Percentiles rank a stretch among this genome's conserved stretches.
These are phyloP conservation scores for Nyssa sinensis DNA, from an alignment of 148 eudicot genomes.

Conservation along the genomic window DNA sequence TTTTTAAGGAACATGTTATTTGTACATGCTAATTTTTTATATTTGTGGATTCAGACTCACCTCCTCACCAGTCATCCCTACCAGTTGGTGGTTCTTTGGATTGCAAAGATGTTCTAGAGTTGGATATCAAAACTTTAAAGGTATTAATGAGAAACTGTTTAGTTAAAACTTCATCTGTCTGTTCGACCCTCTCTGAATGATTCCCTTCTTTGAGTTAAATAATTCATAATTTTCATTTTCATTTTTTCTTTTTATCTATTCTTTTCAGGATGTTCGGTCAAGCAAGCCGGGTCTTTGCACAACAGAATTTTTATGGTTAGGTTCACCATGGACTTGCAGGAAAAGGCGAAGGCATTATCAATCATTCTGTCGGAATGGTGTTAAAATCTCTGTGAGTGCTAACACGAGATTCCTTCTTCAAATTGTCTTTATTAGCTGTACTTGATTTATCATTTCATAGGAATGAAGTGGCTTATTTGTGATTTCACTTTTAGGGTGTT, in stretches of 20 bases:
- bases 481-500: background rate
- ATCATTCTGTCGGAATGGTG: constrained; percentile 62
- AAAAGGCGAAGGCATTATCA: constrained; percentile 64
- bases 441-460: background rate
- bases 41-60: constrained; percentile 27
- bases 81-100: constrained; percentile 26
- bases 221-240: background rate
- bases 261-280: constrained; percentile 36
- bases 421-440: background rate
- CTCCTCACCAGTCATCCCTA: constrained; percentile 20
- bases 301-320: constrained; percentile 55
- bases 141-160: constrained; percentile 23
- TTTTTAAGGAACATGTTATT: background rate
- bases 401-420: background rate
- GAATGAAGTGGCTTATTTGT: background rate
- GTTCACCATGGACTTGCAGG: constrained; percentile 65
- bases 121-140: constrained; percentile 32
- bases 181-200: background rate
- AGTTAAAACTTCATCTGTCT: background rate
- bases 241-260: constrained; percentile 1
- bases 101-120: constrained; percentile 18
- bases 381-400: constrained; percentile 56
- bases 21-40: background rate
- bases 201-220: background rate
- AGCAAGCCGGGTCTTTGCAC: constrained; percentile 30